Base-by-base conservation (phyloP, 2,329 filamentous ascomycete genomes). In the Graphilbum sp. region DNA sequence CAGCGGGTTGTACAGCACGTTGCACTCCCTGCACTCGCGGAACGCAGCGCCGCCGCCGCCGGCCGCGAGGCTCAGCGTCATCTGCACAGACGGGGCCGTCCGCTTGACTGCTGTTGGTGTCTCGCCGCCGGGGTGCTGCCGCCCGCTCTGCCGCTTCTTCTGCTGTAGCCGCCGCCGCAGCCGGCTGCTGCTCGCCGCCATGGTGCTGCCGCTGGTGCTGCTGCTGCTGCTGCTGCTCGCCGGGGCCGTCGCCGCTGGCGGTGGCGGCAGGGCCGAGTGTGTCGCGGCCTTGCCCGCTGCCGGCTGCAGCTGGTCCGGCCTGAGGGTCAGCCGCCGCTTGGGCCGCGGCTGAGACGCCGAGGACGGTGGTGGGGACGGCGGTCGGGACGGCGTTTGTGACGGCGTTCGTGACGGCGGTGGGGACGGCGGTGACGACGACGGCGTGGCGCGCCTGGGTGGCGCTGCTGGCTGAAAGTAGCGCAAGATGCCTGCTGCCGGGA, bases 1-100 rank as follows among this genome's bases (percentile, higher is more conserved):
- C 31, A 62, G 47, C 5, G 60, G 59, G 37, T 65, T 64, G 44
- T 64, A 65, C 32, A 65, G 40, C 40, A 62, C 57, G 20, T 56
- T 54, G 43, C 62, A 65, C 21, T 57, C 56, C 24, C 52, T 55
- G 44, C 62, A 64, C 40, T 64, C 56, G 2, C 49, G 53, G 42
- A 63, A 43, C 4, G 32, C 27, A 16, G 36, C 37, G 13, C 35
- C 40, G 12, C 41, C 39, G 2, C 45, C 55, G 36, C 15, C 47
- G n/a, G n/a, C n/a, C n/a, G n/a, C n/a, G 5, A 64, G 52, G 36
- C 54, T 62, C 18, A 65, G 42, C 0, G 60, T 63, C 0, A 55
- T 63, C 45, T 65, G 61, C 3, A 60, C 52, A 4, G 19, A 11
- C 12, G 23, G 24, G 7, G 20, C 19, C 21, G 15, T 23, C 27